Evolutionary conservation across 108 stramenopile genomes (phyloP).

Genomic region (Nannochloropsis salina): DNA sequence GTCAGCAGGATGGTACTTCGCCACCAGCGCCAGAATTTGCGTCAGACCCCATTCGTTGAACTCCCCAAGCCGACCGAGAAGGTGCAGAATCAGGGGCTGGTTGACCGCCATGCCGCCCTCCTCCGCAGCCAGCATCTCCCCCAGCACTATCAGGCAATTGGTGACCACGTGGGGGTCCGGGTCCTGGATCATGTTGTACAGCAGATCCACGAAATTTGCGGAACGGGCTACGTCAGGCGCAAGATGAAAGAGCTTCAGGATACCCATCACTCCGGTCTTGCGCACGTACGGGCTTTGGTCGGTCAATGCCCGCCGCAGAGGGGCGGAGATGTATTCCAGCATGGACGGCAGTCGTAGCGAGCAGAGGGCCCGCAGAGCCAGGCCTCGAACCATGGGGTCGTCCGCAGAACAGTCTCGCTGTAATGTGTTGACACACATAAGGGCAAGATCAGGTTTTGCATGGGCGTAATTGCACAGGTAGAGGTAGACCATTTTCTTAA

Average conservation of each 20-base stretch:
- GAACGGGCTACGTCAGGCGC: constrained; percentile 70
- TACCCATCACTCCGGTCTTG: constrained; percentile 95
- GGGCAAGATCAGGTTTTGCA: constrained; percentile 90
- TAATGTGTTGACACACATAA: constrained; percentile 98
- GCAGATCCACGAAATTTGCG: constrained; percentile 74
- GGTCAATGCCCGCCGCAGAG: constrained; percentile 37
- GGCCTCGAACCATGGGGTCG: constrained; percentile 97
- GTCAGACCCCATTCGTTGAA: constrained; percentile 96
- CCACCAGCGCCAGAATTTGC: constrained; percentile 83
- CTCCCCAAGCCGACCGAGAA: constrained; percentile 90
- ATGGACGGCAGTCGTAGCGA: constrained; percentile 82
- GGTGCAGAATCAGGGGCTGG: constrained; percentile 81
- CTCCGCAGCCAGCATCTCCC: constrained; percentile 82
- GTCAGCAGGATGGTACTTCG: constrained; percentile 52
- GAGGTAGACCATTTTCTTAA: constrained; percentile 99
- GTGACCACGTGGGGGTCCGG: constrained; percentile 78
- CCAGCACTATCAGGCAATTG: constrained; percentile 86
- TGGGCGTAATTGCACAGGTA: constrained; percentile 94
- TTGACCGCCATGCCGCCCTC: constrained; percentile 95
- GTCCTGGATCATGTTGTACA: constrained; percentile 95
- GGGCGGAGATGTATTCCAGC: constrained; percentile 83
- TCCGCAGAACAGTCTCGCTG: constrained; percentile 84
- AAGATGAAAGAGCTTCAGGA: constrained; percentile 88
- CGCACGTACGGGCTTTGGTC: constrained; percentile 95
- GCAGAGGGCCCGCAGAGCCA: constrained; percentile 89